Percentiles rank a stretch among this genome's conserved stretches.
These are phyloP conservation scores for Protea cynaroides DNA, from an alignment of 164 flowering plant species.

Conservation along the genomic window DNA sequence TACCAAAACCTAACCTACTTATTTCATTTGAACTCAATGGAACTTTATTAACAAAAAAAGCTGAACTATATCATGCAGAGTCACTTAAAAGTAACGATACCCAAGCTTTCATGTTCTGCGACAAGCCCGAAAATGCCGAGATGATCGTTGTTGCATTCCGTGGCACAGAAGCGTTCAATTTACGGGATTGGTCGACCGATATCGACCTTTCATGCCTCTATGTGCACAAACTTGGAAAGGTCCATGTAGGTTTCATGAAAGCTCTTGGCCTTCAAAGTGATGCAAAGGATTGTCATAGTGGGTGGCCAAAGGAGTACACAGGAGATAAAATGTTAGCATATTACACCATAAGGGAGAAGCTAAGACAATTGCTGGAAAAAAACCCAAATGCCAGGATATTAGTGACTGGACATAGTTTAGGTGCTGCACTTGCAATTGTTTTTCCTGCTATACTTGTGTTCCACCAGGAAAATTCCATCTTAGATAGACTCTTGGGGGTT, in stretches of 20 bases:
- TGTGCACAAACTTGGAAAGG: conserved; percentile 38
- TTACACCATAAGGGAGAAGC: conserved; percentile 35
- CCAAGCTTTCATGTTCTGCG: conserved; percentile 39
- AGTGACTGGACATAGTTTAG: conserved; percentile 65
- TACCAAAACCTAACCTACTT: too few relatives aligned
- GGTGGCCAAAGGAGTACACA: conserved; percentile 44
- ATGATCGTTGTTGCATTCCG: conserved; percentile 54
- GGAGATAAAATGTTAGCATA: conserved; percentile 33
- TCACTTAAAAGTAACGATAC: conserved; percentile 27
- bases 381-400: conserved; percentile 32
- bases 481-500: conserved; percentile 40
- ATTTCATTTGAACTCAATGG: too few relatives aligned
- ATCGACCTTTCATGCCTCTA: conserved; percentile 54
- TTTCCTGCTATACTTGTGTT: conserved; percentile 43
- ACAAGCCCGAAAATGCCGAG: conserved; percentile 25
- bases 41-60: too few relatives aligned
- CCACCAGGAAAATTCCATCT: conserved; percentile 35
- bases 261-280: conserved; percentile 60
- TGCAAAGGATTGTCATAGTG: conserved; percentile 14
- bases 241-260: conserved; percentile 65
- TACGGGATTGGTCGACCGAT: conserved; percentile 47
- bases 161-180: conserved; percentile 60
- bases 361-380: conserved; percentile 21
- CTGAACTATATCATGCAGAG: conserved; percentile 20
- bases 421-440: conserved; percentile 56